Percentiles rank a stretch among this genome's conserved stretches.
phyloP scores from a whole-genome alignment of 345 rosid species.

The Carallia pectinifolia region DNA sequence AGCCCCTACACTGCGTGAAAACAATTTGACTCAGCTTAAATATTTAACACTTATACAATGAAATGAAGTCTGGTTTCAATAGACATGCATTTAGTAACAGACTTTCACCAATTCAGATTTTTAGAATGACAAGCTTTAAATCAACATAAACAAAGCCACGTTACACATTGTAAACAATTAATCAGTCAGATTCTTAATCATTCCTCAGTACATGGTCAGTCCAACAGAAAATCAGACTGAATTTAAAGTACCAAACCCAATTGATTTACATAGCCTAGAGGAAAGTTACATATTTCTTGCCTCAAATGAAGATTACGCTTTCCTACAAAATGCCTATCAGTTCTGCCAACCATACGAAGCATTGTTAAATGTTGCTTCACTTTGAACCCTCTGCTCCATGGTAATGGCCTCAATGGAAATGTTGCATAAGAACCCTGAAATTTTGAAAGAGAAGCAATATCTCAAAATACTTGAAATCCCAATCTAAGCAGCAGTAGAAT shows the following conservation, averaged over 20 bases:
- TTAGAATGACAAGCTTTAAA: constrained; percentile 4
- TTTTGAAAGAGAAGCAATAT: constrained; percentile 10
- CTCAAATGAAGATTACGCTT: constrained; percentile 44
- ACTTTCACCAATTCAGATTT: not conserved
- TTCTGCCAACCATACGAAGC: constrained; percentile 46
- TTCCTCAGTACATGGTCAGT: not conserved
- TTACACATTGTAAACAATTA: not conserved
- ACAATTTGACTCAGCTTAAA: constrained; percentile 23
- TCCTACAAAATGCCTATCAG: constrained; percentile 38
- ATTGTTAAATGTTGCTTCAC: constrained; percentile 42
- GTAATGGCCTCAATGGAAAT: constrained; percentile 48
- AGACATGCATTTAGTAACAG: constrained; percentile 8
- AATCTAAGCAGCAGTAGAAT: not conserved
- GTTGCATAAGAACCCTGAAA: constrained; percentile 67
- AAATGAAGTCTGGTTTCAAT: constrained; percentile 3
- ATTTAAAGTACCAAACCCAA: not conserved
- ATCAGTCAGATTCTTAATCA: not conserved
- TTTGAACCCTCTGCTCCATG: constrained; percentile 59
- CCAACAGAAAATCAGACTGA: not conserved
- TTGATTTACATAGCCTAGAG: constrained; percentile 3
- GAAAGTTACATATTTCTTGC: constrained; percentile 32
- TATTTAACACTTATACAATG: constrained; percentile 12
- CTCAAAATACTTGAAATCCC: constrained; percentile 10
- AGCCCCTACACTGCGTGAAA: constrained; percentile 65
- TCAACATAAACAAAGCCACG: not conserved